Evolutionary conservation across 2,329 filamentous ascomycete genomes (phyloP).

Genomic region (Trichoderma atroviride): DNA sequence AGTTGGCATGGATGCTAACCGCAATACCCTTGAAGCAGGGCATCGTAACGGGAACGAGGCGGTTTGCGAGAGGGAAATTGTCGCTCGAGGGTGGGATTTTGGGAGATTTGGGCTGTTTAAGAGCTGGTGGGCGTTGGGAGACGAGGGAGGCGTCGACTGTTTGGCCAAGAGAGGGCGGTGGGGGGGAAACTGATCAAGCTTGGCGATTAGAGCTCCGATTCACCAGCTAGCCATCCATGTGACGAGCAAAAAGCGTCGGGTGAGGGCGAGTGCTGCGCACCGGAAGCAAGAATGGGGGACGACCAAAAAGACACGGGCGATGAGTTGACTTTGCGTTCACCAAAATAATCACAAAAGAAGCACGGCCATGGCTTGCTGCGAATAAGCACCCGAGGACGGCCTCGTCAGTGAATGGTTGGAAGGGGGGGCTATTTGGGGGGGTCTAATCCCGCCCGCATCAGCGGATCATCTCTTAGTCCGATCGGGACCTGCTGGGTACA

Average conservation of each 20-base stretch:
- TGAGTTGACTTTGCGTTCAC: constrained; percentile 16
- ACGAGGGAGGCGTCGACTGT: constrained; percentile 12
- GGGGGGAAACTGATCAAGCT: constrained; percentile 26
- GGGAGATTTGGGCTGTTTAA: background rate
- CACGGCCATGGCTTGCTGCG: constrained; percentile 19
- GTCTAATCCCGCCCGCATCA: constrained; percentile 25
- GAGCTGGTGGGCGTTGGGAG: constrained; percentile 25
- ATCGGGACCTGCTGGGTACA: background rate
- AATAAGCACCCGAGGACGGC: constrained; percentile 25
- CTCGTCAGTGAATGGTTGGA: constrained; percentile 17
- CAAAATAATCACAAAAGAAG: constrained; percentile 10
- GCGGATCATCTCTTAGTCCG: constrained; percentile 29
- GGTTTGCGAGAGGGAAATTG: background rate
- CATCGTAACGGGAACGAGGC: constrained; percentile 52
- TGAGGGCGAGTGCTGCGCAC: constrained; percentile 9
- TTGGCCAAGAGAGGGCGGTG: constrained; percentile 25
- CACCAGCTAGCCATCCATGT: constrained; percentile 33
- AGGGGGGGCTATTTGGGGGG: constrained; percentile 17
- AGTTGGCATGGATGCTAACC: constrained; percentile 88
- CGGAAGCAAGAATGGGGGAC: background rate
- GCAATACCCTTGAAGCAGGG: constrained; percentile 99
- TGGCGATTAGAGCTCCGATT: constrained; percentile 27
- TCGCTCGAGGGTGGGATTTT: background rate
- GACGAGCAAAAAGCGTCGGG: constrained; percentile 13
- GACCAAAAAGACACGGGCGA: background rate